phyloP scores from a whole-genome alignment of 2,329 filamentous ascomycete species.

The Sarocladiaceae sp. region DNA sequence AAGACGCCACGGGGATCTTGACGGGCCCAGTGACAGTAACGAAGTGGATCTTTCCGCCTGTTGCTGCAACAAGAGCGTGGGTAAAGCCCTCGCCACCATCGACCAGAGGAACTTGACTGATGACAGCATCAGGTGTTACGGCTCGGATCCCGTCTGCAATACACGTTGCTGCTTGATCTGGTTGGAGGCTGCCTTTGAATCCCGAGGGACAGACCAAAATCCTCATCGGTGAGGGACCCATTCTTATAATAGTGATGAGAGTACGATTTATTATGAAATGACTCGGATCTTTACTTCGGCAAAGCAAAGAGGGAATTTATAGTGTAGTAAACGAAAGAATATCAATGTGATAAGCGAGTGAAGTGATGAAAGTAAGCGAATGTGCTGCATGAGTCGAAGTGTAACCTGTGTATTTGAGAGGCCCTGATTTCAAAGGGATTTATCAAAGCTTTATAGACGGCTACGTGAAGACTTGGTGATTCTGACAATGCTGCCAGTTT shows the following conservation, averaged over 20 bases:
- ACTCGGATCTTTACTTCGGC: no score
- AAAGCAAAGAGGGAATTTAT: no score
- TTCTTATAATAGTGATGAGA: not conserved
- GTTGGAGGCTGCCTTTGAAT: constrained; percentile 49
- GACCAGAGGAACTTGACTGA: constrained; percentile 45
- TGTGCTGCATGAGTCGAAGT: no score
- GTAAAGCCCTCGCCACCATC: constrained; percentile 52
- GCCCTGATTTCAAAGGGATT: no score
- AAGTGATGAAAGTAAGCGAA: no score
- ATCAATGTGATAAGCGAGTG: no score
- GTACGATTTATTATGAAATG: no score
- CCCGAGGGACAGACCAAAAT: constrained; percentile 48
- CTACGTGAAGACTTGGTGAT: no score
- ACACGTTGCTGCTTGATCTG: constrained; percentile 43
- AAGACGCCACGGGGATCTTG: constrained; percentile 34
- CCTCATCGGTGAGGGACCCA: constrained; percentile 16
- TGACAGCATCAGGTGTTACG: constrained; percentile 34
- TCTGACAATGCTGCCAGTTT: no score
- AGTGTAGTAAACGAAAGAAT: no score
- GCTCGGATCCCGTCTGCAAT: constrained; percentile 44
- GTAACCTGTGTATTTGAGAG: no score
- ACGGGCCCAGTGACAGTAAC: constrained; percentile 40
- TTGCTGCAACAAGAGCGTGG: constrained; percentile 37
- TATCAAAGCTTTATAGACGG: no score
- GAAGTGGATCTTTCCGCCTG: constrained; percentile 32